phyloP scores from a whole-genome alignment of 176 grass and related monocot genomes.

The Eremochloa ophiuroides region DNA sequence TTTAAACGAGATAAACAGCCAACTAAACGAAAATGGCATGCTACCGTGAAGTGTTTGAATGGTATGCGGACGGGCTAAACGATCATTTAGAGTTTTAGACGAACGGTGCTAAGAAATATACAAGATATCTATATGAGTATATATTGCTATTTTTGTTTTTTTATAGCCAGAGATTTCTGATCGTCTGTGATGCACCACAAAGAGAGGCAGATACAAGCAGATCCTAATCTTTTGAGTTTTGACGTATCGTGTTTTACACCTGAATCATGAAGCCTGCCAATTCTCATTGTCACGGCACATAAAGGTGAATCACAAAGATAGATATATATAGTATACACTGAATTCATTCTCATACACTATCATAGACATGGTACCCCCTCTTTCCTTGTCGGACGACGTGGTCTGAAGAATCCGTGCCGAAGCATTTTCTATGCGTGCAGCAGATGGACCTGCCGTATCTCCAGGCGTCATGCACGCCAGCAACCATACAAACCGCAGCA shows the following conservation, averaged over 20 bases:
- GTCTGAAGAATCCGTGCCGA: not conserved
- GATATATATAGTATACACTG: too few relatives aligned
- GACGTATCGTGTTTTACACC: too few relatives aligned
- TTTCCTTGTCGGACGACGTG: not conserved
- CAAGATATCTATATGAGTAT: too few relatives aligned
- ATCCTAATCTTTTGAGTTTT: not conserved
- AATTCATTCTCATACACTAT: not conserved
- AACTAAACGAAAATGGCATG: too few relatives aligned
- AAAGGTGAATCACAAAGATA: not conserved
- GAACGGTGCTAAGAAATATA: too few relatives aligned
- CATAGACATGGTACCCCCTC: not conserved
- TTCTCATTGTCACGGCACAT: not conserved
- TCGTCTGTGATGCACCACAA: too few relatives aligned
- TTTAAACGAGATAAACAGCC: too few relatives aligned
- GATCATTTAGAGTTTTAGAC: too few relatives aligned
- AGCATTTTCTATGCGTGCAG: not conserved
- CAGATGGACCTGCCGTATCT: slow-evolving; percentile 17
- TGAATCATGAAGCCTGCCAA: not conserved
- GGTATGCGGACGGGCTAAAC: too few relatives aligned
- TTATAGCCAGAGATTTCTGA: too few relatives aligned
- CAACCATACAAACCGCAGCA: slow-evolving; percentile 7
- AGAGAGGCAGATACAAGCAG: not conserved
- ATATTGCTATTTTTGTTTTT: too few relatives aligned
- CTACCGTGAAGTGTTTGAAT: too few relatives aligned
- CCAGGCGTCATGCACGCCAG: slow-evolving; percentile 13